A percentile compares a stretch with the other conserved stretches of the same genome.
phyloP scores from a whole-genome alignment of 2,329 filamentous ascomycete genomes.

The Trichoderma afroharzianum region DNA sequence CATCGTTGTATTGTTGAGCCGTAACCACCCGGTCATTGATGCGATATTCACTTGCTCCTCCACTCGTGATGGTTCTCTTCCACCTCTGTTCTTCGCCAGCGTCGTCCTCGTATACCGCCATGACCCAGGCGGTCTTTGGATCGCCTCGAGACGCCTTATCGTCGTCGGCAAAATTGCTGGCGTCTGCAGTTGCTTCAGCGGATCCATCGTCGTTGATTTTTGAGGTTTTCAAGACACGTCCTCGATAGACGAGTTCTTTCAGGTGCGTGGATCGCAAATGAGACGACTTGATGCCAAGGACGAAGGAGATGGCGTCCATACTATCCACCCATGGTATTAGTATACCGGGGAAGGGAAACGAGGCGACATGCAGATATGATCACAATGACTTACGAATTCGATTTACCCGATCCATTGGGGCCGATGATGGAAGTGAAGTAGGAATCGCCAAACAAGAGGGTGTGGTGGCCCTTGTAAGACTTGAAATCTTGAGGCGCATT shows the following conservation, averaged over 20 bases:
- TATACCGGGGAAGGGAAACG: background rate
- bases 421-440: conserved; percentile 99
- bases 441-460: conserved; percentile 89
- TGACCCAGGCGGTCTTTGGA: conserved; percentile 95
- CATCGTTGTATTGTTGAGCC: conserved; percentile 88
- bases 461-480: conserved; percentile 97
- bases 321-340: conserved; percentile 40
- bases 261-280: conserved; percentile 92
- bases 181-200: conserved; percentile 59
- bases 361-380: too few species aligned
- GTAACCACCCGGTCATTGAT: conserved; percentile 91
- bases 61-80: conserved; percentile 89
- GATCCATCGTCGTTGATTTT: conserved; percentile 90
- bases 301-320: conserved; percentile 99
- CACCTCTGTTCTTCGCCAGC: conserved; percentile 91
- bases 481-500: conserved; percentile 73
- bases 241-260: conserved; percentile 92
- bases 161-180: conserved; percentile 60
- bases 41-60: conserved; percentile 88
- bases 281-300: conserved; percentile 97
- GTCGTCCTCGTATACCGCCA: conserved; percentile 98
- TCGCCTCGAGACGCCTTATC: conserved; percentile 70
- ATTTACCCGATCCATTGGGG: conserved; percentile 98
- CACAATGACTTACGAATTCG: conserved; percentile 71
- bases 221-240: conserved; percentile 84